Conservation (phyloP, 352 stramenopile species). For the Pythium utonaiense region DNA sequence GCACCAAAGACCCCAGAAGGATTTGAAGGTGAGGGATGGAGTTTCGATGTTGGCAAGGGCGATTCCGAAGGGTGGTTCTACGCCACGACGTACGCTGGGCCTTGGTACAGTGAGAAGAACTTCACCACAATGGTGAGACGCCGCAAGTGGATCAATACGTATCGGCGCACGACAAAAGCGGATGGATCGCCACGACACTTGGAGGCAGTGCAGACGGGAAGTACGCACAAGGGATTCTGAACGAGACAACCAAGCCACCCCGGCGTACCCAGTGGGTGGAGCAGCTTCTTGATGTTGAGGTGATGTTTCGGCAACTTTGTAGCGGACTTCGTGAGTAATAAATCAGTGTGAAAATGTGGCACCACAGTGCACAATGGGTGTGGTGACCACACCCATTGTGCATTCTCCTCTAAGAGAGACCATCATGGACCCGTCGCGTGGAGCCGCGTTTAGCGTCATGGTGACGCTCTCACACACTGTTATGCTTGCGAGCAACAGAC, state of each 20-base stretch:
- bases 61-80: slow-evolving; percentile 43
- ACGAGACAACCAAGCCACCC: too few relatives aligned
- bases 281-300: too few relatives aligned
- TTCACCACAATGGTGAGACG: slow-evolving; percentile 22
- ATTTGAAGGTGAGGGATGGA: slow-evolving; percentile 27
- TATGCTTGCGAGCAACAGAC: background rate
- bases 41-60: slow-evolving; percentile 26
- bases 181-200: slow-evolving; percentile 7
- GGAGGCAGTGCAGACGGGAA: background rate
- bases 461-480: background rate
- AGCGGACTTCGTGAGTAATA: background rate
- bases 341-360: background rate
- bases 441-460: background rate
- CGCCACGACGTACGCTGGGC: slow-evolving; percentile 28
- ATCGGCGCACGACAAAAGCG: background rate
- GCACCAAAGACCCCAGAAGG: slow-evolving; percentile 18
- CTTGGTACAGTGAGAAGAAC: slow-evolving; percentile 31
- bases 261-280: too few relatives aligned
- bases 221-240: background rate
- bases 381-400: too few relatives aligned
- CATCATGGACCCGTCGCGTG: background rate
- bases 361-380: too few relatives aligned
- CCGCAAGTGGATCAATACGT: slow-evolving; percentile 26
- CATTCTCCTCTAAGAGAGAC: too few relatives aligned
- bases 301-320: background rate